Evolutionary conservation across 1,284 basidiomycete species (phyloP).

Genomic region (Ustilago tritici): DNA sequence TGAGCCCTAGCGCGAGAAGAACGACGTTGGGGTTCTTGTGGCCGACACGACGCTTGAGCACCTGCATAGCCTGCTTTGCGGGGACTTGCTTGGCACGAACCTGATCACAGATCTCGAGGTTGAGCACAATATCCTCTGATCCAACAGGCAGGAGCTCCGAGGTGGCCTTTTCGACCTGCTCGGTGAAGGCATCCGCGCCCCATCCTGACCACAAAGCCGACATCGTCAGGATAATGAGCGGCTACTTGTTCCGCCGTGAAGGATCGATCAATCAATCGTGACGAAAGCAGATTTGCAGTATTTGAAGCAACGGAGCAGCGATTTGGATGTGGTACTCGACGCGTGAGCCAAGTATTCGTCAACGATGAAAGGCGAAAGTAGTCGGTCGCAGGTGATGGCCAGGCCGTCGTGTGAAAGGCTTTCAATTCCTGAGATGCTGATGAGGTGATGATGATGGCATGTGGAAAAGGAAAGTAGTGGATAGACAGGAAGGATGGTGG

Average conservation of each 20-base stretch:
- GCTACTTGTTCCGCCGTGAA: neutral
- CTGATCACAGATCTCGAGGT: conserved; percentile 95
- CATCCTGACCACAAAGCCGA: conserved; percentile 58
- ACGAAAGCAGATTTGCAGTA: neutral
- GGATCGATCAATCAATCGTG: too few species aligned
- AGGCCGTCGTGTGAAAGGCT: neutral
- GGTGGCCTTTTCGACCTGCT: conserved; percentile 81
- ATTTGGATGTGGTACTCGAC: neutral
- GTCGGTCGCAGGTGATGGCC: neutral
- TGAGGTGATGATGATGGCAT: neutral
- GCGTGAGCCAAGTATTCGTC: neutral
- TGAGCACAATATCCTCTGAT: conserved; percentile 88
- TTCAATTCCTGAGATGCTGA: neutral
- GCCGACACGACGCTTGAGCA: conserved; percentile 85
- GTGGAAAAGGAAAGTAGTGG: neutral
- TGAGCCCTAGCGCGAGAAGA: conserved; percentile 82
- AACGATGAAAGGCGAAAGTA: neutral
- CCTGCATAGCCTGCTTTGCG: conserved; percentile 87
- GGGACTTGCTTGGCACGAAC: conserved; percentile 87
- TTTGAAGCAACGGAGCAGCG: neutral
- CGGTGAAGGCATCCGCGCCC: conserved; percentile 63
- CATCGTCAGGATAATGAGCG: conserved; percentile 21
- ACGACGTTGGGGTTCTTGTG: conserved; percentile 98
- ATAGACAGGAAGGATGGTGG: neutral
- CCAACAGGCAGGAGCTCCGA: conserved; percentile 82